phyloP scores from a whole-genome alignment of 148 eudicot genomes.

The Hydrangea macrophylla region DNA sequence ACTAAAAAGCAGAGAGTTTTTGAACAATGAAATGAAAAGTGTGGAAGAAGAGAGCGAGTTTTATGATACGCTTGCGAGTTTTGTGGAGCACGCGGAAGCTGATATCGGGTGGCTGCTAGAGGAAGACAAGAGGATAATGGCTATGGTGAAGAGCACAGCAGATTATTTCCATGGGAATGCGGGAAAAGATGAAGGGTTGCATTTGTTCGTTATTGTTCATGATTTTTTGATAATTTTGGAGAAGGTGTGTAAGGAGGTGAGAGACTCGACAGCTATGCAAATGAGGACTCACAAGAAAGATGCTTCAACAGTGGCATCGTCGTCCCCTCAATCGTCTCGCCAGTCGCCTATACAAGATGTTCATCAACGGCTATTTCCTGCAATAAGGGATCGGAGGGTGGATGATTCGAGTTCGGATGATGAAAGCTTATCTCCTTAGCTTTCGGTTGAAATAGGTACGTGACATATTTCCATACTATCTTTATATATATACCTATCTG shows the following conservation, averaged over 20 bases:
- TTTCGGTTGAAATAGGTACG: slow-evolving; percentile 1
- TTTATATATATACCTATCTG: neutral
- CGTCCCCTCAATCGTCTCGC: slow-evolving; percentile 27
- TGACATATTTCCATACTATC: neutral
- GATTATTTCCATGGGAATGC: slow-evolving; percentile 86
- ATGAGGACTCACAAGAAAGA: slow-evolving; percentile 19
- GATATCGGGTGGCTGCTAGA: slow-evolving; percentile 46
- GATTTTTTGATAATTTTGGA: slow-evolving; percentile 70
- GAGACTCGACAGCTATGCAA: slow-evolving; percentile 20
- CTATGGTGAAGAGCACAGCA: slow-evolving; percentile 63
- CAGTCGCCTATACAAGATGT: slow-evolving; percentile 28
- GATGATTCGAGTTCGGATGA: slow-evolving; percentile 47
- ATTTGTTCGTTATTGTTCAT: slow-evolving; percentile 65
- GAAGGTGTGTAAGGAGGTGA: slow-evolving; percentile 60
- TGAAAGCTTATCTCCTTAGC: slow-evolving; percentile 24
- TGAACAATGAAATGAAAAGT: slow-evolving; percentile 46
- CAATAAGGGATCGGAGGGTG: slow-evolving; percentile 37
- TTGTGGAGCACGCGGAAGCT: slow-evolving; percentile 48
- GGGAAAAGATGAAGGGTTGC: slow-evolving; percentile 68
- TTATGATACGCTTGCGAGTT: slow-evolving; percentile 30
- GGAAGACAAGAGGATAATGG: slow-evolving; percentile 68
- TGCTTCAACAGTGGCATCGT: slow-evolving; percentile 17
- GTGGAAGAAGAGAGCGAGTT: slow-evolving; percentile 45
- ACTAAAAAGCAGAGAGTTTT: slow-evolving; percentile 42
- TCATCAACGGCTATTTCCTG: slow-evolving; percentile 45